A percentile compares a stretch with the other conserved stretches of the same genome.
phyloP scores from a whole-genome alignment of 768 basidiomycete genomes.

The Phlegmacium glaucopus region DNA sequence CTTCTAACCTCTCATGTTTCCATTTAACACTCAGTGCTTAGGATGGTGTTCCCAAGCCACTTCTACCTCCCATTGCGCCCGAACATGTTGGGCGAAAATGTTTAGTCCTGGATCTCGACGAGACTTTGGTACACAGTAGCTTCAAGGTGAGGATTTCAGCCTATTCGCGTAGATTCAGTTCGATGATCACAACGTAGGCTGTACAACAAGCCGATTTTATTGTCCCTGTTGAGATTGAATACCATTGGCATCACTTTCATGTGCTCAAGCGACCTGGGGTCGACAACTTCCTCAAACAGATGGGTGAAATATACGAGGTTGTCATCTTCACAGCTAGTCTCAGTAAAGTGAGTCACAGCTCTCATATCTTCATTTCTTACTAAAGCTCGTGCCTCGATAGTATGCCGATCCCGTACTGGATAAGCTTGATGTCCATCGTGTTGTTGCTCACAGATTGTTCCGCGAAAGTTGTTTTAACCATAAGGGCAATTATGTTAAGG shows the following conservation, averaged over 20 bases:
- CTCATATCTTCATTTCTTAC: slow-evolving; percentile 2
- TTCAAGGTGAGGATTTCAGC: slow-evolving; percentile 74
- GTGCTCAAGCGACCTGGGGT: slow-evolving; percentile 98
- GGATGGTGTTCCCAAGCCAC: slow-evolving; percentile 85
- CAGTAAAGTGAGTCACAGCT: slow-evolving; percentile 73
- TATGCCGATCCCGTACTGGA: slow-evolving; percentile 99
- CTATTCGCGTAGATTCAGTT: neutral
- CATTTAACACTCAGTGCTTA: slow-evolving; percentile 22
- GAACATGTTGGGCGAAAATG: slow-evolving; percentile 90
- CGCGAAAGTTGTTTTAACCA: slow-evolving; percentile 99
- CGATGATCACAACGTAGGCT: slow-evolving; percentile 47
- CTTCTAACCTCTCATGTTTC: neutral
- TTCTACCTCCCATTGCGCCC: slow-evolving; percentile 81
- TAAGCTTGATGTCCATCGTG: slow-evolving; percentile 89
- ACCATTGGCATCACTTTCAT: slow-evolving; percentile 97
- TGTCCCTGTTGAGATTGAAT: slow-evolving; percentile 98
- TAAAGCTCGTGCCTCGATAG: slow-evolving; percentile 36
- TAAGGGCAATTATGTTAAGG: slow-evolving; percentile 99
- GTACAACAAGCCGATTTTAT: slow-evolving; percentile 94
- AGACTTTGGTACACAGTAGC: slow-evolving; percentile 94
- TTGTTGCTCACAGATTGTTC: slow-evolving; percentile 92
- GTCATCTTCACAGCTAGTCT: slow-evolving; percentile 99
- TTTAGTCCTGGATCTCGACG: slow-evolving; percentile 93
- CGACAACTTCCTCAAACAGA: slow-evolving; percentile 91
- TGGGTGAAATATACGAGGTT: slow-evolving; percentile 98